Conservation (phyloP, 495 filamentous ascomycete species). For the Symbiotaphrina buchneri region DNA sequence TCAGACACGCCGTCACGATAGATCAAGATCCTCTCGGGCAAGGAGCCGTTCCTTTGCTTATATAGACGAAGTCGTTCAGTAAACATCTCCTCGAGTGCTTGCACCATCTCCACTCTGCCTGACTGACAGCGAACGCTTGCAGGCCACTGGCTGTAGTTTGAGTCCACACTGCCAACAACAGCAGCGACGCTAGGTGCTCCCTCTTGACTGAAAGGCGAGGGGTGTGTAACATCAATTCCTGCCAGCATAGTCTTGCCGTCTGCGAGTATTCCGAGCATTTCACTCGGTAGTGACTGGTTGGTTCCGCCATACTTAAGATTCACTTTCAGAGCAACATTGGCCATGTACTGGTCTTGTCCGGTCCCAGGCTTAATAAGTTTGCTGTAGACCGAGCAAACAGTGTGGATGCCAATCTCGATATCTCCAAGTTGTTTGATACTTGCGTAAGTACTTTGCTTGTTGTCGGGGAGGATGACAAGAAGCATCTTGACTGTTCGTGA, state of each 20-base stretch:
- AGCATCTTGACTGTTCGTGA: conserved; percentile 21
- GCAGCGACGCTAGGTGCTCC: conserved; percentile 31
- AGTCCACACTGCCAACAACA: conserved; percentile 50
- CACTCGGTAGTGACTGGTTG: conserved; percentile 36
- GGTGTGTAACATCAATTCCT: conserved; percentile 79
- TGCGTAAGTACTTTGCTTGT: conserved; percentile 32
- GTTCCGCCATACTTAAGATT: conserved; percentile 70
- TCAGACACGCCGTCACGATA: conserved; percentile 89
- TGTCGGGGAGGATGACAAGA: conserved; percentile 34
- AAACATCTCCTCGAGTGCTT: conserved; percentile 28
- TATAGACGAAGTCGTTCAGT: conserved; percentile 36
- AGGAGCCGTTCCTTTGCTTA: conserved; percentile 19
- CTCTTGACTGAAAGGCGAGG: conserved; percentile 30
- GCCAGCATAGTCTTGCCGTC: conserved; percentile 58
- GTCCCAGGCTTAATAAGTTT: conserved; percentile 1
- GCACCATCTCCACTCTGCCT: conserved; percentile 34
- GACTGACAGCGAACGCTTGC: conserved; percentile 33
- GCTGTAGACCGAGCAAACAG: conserved; percentile 31
- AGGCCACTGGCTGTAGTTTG: conserved; percentile 42
- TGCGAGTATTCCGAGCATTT: conserved; percentile 30
- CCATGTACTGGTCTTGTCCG: conserved; percentile 29
- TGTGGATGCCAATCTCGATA: conserved; percentile 35
- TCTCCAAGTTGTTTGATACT: conserved; percentile 47
- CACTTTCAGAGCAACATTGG: conserved; percentile 61
- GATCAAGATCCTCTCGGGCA: conserved; percentile 57